phyloP scores from a whole-genome alignment of 805 yeast species.

The Myxozyma mucilagina region DNA sequence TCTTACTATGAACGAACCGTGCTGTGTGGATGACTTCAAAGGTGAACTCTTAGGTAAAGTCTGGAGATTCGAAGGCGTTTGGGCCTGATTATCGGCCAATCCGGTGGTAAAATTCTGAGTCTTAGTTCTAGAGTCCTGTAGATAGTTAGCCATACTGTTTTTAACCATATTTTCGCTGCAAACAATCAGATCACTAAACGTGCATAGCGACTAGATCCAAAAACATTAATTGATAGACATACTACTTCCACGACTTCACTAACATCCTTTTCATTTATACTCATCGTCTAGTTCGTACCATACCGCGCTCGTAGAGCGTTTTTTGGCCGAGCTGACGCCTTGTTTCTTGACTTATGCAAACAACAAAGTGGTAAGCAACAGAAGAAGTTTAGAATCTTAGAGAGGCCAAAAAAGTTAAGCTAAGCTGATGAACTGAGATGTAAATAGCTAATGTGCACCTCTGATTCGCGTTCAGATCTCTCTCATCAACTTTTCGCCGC shows the following conservation, averaged over 20 bases:
- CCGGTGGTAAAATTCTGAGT: too few relatives aligned
- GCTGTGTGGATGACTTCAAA: background rate
- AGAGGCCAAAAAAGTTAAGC: too few relatives aligned
- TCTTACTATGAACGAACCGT: background rate
- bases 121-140: too few relatives aligned
- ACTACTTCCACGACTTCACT: constrained; percentile 4
- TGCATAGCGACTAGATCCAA: background rate
- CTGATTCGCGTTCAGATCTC: too few relatives aligned
- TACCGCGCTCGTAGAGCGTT: constrained; percentile 5
- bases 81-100: too few relatives aligned
- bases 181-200: too few relatives aligned
- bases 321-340: background rate
- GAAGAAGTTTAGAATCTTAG: background rate
- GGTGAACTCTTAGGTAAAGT: background rate
- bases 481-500: too few relatives aligned
- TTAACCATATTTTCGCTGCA: too few relatives aligned
- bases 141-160: too few relatives aligned
- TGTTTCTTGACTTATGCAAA: background rate
- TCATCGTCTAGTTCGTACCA: constrained; percentile 4
- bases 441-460: too few relatives aligned
- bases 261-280: background rate
- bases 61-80: background rate
- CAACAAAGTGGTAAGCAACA: background rate
- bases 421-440: too few relatives aligned
- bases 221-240: background rate